phyloP scores from a whole-genome alignment of 345 rosid genomes.

The Brassica nigra region DNA sequence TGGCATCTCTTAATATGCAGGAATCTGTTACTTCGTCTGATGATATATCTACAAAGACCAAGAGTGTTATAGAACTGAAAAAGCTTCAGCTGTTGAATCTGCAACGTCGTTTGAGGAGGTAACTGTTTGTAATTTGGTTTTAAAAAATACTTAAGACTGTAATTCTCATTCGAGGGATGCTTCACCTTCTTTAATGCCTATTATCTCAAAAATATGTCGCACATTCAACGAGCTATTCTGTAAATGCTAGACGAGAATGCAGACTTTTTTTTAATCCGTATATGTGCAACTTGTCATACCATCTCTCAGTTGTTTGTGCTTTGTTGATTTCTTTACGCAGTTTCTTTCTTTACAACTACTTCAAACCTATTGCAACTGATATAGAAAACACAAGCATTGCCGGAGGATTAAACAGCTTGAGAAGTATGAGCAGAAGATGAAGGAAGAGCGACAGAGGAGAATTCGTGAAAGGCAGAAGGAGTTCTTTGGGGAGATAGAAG shows the following conservation, averaged over 20 bases:
- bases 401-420: constrained; percentile 88
- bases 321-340: constrained; percentile 46
- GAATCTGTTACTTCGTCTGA: constrained; percentile 77
- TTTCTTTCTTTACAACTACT: constrained; percentile 72
- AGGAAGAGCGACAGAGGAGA: constrained; percentile 94
- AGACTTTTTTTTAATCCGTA: background rate
- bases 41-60: constrained; percentile 85
- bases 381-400: constrained; percentile 85
- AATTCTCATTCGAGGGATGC: background rate
- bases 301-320: constrained; percentile 8
- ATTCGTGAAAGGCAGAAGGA: constrained; percentile 96
- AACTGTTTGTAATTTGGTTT: constrained; percentile 19
- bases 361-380: constrained; percentile 77
- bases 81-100: constrained; percentile 80
- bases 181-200: background rate
- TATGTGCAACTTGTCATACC: background rate
- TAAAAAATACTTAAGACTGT: background rate
- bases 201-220: background rate
- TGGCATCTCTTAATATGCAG: constrained; percentile 40
- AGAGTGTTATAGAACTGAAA: constrained; percentile 87
- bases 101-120: constrained; percentile 84
- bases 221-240: background rate
- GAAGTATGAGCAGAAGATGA: constrained; percentile 82
- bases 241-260: background rate
- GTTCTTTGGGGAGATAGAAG: constrained; percentile 88